These are phyloP conservation scores for Plasmodium gallinaceum DNA, from an alignment of 169 alveolate genomes.

Conservation along the genomic window DNA sequence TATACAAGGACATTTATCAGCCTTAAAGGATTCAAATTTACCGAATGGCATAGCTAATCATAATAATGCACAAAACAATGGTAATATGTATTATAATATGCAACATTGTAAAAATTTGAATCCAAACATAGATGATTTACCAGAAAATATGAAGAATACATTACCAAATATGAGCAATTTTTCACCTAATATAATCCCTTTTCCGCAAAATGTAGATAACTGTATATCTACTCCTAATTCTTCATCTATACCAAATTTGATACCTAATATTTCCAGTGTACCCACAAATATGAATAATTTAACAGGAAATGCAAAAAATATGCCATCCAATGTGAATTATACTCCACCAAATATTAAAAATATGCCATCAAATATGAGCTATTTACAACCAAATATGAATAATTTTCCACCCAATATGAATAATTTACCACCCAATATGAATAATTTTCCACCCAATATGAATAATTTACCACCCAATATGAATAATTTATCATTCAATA, in stretches of 20 bases:
- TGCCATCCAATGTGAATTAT: slow-evolving; percentile 7
- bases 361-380: slow-evolving; percentile 19
- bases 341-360: slow-evolving; percentile 33
- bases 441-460: slow-evolving; percentile 42
- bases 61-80: slow-evolving; percentile 5
- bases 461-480: slow-evolving; percentile 43
- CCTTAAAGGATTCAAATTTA: neutral
- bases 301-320: slow-evolving; percentile 2
- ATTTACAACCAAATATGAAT: neutral
- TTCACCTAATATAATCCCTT: neutral
- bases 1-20: neutral
- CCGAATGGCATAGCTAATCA: neutral
- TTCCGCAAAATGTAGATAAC: neutral
- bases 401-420: slow-evolving; percentile 18
- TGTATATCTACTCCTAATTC: neutral
- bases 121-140: neutral
- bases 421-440: slow-evolving; percentile 33
- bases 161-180: neutral
- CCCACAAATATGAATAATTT: neutral
- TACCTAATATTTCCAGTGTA: neutral
- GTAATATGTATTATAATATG: slow-evolving; percentile 14
- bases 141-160: slow-evolving; percentile 19
- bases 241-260: neutral
- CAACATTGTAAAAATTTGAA: neutral
- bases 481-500: slow-evolving; percentile 16